These are phyloP conservation scores for Luzula sylvatica DNA, from an alignment of 176 grass and related monocot species.

Conservation along the genomic window DNA sequence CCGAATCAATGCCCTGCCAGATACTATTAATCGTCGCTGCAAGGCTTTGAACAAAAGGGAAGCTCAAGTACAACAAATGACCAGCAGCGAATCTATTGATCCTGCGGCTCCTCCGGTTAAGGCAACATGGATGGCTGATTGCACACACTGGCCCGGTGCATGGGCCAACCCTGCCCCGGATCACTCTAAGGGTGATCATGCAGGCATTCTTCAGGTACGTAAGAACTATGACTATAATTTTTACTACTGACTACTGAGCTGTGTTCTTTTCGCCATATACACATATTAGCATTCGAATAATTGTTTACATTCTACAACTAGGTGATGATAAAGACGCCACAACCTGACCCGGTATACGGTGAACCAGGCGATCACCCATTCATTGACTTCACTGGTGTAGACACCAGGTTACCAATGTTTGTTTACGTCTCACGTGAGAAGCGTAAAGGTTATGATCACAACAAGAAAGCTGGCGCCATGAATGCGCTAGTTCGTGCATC, in stretches of 20 bases:
- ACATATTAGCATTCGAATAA: neutral
- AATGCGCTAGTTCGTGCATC: conserved; percentile 43
- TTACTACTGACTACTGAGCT: neutral
- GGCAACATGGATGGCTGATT: conserved; percentile 39
- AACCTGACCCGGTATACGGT: conserved; percentile 21
- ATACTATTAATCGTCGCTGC: conserved; percentile 20
- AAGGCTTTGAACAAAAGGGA: conserved; percentile 22
- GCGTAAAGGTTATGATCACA: conserved; percentile 42
- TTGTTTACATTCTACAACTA: conserved; percentile 14
- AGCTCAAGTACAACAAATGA: neutral
- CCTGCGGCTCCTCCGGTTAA: neutral
- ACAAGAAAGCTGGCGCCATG: conserved; percentile 58
- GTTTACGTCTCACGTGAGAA: conserved; percentile 49
- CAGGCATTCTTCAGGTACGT: conserved; percentile 30
- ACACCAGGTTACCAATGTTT: conserved; percentile 37
- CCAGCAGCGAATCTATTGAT: neutral
- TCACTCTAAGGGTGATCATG: conserved; percentile 27
- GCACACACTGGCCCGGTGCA: conserved; percentile 28
- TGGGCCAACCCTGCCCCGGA: conserved; percentile 16
- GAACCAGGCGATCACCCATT: conserved; percentile 27
- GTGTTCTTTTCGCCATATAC: neutral
- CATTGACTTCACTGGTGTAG: conserved; percentile 40
- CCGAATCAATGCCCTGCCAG: conserved; percentile 28
- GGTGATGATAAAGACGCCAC: conserved; percentile 49
- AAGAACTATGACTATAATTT: neutral